Conservation (phyloP, 148 eudicot genomes). For the Diospyros kaki region DNA sequence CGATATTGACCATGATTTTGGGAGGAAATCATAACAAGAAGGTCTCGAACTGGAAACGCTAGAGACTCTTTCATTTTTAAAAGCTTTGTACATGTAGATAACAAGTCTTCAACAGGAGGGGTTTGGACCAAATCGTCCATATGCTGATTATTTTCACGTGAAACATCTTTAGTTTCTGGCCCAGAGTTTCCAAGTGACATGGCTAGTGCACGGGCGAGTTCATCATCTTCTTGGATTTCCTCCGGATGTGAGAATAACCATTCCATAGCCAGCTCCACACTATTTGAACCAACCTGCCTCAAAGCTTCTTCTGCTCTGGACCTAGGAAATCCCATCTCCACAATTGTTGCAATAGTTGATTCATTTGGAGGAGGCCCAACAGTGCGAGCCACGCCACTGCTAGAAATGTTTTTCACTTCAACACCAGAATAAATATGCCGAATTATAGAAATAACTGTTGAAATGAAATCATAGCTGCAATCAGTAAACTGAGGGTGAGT, state of each 20-base stretch:
- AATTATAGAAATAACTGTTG: slow-evolving; percentile 61
- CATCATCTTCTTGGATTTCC: slow-evolving; percentile 91
- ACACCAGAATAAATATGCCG: slow-evolving; percentile 91
- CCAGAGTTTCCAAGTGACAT: slow-evolving; percentile 94
- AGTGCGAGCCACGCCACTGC: slow-evolving; percentile 43
- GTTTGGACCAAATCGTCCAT: slow-evolving; percentile 76
- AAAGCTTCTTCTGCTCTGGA: slow-evolving; percentile 95
- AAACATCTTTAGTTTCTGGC: slow-evolving; percentile 58
- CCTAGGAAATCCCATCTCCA: slow-evolving; percentile 96
- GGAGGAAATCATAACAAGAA: slow-evolving; percentile 85
- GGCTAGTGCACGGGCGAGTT: slow-evolving; percentile 96
- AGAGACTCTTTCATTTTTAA: slow-evolving; percentile 79
- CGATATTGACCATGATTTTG: slow-evolving; percentile 82
- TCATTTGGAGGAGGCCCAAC: slow-evolving; percentile 90
- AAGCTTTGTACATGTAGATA: slow-evolving; percentile 68
- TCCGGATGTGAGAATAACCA: slow-evolving; percentile 95
- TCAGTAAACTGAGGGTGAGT: slow-evolving; percentile 73
- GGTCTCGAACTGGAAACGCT: slow-evolving; percentile 93
- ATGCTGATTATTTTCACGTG: slow-evolving; percentile 34
- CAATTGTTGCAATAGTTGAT: slow-evolving; percentile 73
- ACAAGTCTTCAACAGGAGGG: slow-evolving; percentile 78
- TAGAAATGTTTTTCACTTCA: slow-evolving; percentile 65
- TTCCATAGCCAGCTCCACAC: slow-evolving; percentile 99
- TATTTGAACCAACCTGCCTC: slow-evolving; percentile 93
- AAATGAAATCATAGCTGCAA: slow-evolving; percentile 79